A percentile compares a stretch with the other conserved stretches of the same genome.
These are phyloP conservation scores for Tuber indicum DNA, from an alignment of 495 filamentous ascomycete species.

Conservation along the genomic window DNA sequence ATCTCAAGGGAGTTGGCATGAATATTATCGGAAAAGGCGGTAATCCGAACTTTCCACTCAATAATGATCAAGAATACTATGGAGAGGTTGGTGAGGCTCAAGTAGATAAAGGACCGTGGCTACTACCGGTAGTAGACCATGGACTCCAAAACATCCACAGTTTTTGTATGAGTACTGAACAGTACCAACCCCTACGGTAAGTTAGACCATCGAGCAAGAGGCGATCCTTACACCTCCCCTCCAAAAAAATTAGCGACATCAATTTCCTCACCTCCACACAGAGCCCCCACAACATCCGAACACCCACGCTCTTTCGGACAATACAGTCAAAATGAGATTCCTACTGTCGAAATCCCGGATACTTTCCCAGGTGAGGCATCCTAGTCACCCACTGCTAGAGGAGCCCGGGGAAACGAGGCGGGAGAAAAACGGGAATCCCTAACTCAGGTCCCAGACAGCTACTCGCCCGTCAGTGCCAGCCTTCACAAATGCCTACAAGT, in stretches of 20 bases:
- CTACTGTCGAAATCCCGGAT: conserved; percentile 19
- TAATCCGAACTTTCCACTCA: neutral
- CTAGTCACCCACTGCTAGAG: neutral
- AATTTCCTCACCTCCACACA: conserved; percentile 17
- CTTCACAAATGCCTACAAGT: conserved; percentile 19
- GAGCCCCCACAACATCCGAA: neutral
- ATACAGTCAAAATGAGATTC: conserved; percentile 11
- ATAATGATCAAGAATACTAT: neutral
- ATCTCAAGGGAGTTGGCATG: neutral
- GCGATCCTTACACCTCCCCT: neutral
- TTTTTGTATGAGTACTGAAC: neutral
- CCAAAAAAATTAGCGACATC: conserved; percentile 15
- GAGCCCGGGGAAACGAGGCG: conserved; percentile 5
- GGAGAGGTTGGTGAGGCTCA: neutral
- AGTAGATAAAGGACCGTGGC: neutral
- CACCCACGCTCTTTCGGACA: neutral
- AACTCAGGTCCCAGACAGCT: conserved; percentile 10
- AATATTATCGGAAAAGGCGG: neutral
- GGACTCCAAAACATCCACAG: neutral
- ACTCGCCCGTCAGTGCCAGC: conserved; percentile 19
- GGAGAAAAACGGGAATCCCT: conserved; percentile 5
- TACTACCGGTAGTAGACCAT: neutral
- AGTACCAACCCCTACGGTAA: neutral
- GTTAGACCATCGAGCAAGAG: neutral
- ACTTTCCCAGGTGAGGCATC: conserved; percentile 20